Evolutionary conservation across 2,329 filamentous ascomycete species (phyloP), one percentile per base, ranked within the genome.

Genomic region (Colletotrichum noveboracense): DNA sequence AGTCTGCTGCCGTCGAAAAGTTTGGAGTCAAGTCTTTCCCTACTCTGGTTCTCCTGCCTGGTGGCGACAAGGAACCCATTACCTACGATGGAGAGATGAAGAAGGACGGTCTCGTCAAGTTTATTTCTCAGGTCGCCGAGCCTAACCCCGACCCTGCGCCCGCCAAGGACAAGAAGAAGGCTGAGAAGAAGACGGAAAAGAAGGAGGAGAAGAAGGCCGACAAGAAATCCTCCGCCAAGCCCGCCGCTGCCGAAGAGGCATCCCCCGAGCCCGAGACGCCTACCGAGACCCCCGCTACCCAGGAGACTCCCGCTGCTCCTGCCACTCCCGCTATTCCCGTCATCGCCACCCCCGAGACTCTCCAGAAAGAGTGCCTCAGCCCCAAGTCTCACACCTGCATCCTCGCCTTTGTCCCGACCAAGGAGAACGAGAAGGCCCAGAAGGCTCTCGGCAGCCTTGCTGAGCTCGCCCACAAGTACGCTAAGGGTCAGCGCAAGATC

Each of bases 81-180:
- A 86, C 93, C 58, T 98, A 98, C 82, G 88, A 94, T 32, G 96
- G 96, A 56, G 94, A 97, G 78, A 87, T 98, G 83, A 97, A 96
- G 84, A 98, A 98, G 87, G 92, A 93, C 21, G 90, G 91, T 38
- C 94, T 99, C 84, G 88, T 96, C 75, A 88, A 93, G 55, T 99
- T 98, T 86, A 89, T 99, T 58, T 94, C 93, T 4, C 93, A 97
- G 84, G 92, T 90, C 36, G 95, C 93, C 2, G 83, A 91, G 61
- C 96, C 96, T 2, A 98, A 98, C 84, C 93, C 94, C 2, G 94
- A 96, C 78, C 92, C 94, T 21, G 90, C 92, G 24, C 88, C 91
- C 1, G 81, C 87, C 76, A 84, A 86, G 69, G 87, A 87, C 78
- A 87, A 88, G 80, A 80, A 84, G 77, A 83, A 88, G 77, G 83